These are phyloP conservation scores for Carex sylvatica DNA, from an alignment of 202 grass and related monocot species.

Conservation along the genomic window DNA sequence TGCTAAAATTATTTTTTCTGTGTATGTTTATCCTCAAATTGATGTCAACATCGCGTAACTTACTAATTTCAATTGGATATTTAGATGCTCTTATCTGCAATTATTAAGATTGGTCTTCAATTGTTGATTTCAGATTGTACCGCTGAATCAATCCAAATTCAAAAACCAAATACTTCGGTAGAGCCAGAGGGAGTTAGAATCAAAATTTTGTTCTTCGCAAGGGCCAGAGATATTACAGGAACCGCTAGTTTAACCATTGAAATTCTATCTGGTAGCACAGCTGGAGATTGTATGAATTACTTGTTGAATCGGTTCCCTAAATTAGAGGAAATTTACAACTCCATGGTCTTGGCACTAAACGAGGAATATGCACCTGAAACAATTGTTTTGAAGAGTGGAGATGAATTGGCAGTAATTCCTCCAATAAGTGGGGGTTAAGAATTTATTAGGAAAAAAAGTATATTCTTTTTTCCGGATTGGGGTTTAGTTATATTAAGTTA, in stretches of 20 bases:
- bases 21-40: neutral
- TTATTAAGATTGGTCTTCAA: neutral
- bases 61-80: neutral
- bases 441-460: neutral
- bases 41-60: neutral
- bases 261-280: conserved; percentile 52
- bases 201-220: conserved; percentile 81
- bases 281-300: conserved; percentile 52
- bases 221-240: conserved; percentile 73
- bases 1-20: neutral
- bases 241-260: conserved; percentile 41
- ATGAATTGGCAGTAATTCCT: conserved; percentile 87
- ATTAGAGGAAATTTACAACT: conserved; percentile 72
- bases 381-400: conserved; percentile 42
- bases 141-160: neutral
- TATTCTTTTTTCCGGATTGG: neutral
- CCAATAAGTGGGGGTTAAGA: conserved; percentile 78
- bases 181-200: conserved; percentile 26
- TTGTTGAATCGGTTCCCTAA: conserved; percentile 56
- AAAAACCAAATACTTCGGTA: neutral
- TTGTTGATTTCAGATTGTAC: conserved; percentile 13
- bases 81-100: neutral
- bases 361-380: conserved; percentile 74
- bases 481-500: neutral
- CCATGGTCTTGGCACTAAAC: conserved; percentile 77